Percentiles rank a stretch among this genome's conserved stretches.
Evolutionary conservation across 164 flowering plant species (phyloP).

Genomic region (Magnolia sinica): DNA sequence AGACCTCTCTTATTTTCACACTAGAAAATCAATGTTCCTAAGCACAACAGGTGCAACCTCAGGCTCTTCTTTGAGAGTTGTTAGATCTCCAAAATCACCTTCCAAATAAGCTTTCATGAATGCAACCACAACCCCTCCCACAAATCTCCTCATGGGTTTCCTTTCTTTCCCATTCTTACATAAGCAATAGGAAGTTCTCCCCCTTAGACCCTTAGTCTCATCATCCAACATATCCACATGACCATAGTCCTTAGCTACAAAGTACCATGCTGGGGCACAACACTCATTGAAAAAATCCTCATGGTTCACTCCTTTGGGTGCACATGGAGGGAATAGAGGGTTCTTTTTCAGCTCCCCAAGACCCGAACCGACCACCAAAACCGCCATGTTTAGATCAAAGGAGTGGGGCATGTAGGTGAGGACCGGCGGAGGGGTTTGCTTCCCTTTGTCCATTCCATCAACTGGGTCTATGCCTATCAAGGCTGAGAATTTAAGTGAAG

Average conservation of each 20-base stretch:
- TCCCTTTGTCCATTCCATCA: slow-evolving; percentile 75
- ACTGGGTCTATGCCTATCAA: slow-evolving; percentile 89
- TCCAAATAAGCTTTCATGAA: slow-evolving; percentile 60
- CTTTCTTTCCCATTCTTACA: slow-evolving; percentile 85
- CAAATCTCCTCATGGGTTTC: slow-evolving; percentile 82
- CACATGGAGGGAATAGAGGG: slow-evolving; percentile 74
- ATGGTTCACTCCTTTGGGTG: slow-evolving; percentile 87
- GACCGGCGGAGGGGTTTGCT: slow-evolving; percentile 76
- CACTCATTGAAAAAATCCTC: slow-evolving; percentile 62
- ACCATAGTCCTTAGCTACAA: slow-evolving; percentile 74
- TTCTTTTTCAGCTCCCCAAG: slow-evolving; percentile 56
- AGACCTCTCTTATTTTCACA: neutral
- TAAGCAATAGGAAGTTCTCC: slow-evolving; percentile 54
- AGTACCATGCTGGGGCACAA: slow-evolving; percentile 51
- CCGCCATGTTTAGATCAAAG: slow-evolving; percentile 53
- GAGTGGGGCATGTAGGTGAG: slow-evolving; percentile 72
- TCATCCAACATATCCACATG: slow-evolving; percentile 88
- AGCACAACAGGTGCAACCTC: slow-evolving; percentile 42
- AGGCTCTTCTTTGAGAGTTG: slow-evolving; percentile 29
- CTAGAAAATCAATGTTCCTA: slow-evolving; percentile 25
- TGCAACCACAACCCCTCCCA: slow-evolving; percentile 69
- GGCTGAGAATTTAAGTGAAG: slow-evolving; percentile 51
- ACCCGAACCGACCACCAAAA: slow-evolving; percentile 71
- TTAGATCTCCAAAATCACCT: slow-evolving; percentile 36
- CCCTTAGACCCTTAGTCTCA: slow-evolving; percentile 68